Conservation (phyloP, 2,329 filamentous ascomycete species). For the Botrytis sinoallii region DNA sequence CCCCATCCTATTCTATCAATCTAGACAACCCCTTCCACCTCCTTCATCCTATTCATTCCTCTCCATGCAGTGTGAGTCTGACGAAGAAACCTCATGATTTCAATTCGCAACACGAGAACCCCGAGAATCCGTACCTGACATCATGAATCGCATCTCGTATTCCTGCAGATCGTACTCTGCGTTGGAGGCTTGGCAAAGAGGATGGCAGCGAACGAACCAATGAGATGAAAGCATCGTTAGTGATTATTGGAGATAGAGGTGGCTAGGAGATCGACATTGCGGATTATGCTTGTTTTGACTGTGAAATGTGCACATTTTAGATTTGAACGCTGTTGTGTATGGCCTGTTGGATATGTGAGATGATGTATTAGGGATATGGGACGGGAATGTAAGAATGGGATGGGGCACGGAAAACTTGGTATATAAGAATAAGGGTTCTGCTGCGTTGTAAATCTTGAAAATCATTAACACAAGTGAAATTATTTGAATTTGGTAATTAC, state of each 20-base stretch:
- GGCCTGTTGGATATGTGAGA: not conserved
- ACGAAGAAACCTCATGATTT: not conserved
- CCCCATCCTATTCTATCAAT: not conserved
- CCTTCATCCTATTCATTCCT: not conserved
- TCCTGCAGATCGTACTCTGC: not conserved
- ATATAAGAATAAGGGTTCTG: not conserved
- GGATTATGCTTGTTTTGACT: not conserved
- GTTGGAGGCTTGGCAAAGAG: not conserved
- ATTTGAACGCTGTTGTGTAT: not conserved
- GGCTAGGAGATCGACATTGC: not conserved
- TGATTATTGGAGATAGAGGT: not conserved
- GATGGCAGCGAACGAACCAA: not conserved
- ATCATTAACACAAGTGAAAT: not conserved
- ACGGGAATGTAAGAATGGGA: not conserved
- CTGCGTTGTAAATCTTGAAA: slow-evolving; percentile 1
- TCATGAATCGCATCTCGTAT: slow-evolving; percentile 5
- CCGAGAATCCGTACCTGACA: not conserved
- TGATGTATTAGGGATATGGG: not conserved
- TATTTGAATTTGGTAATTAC: not conserved
- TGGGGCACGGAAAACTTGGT: not conserved
- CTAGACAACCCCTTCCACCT: not conserved
- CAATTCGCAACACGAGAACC: not conserved
- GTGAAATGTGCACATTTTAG: not conserved
- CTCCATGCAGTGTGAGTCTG: not conserved
- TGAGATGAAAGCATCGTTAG: not conserved